Evolutionary conservation across 2,329 filamentous ascomycete genomes (phyloP), one percentile per base, ranked within the genome.

Genomic region (Didymella lethalis): DNA sequence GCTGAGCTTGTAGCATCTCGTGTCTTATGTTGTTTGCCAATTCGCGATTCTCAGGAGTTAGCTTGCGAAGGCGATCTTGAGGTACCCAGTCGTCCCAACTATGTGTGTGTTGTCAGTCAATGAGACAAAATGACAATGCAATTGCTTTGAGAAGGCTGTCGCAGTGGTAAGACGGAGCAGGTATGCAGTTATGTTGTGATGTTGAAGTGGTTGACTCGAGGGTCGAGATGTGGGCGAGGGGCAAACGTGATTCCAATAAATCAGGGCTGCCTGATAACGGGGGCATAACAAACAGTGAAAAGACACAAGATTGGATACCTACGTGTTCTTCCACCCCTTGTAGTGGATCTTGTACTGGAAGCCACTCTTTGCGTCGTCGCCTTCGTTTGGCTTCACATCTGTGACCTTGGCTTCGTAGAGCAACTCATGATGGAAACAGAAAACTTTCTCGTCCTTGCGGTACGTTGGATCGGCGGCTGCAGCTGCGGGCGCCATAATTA

Each of bases 271-370:
- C 46, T 41, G 26, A 59, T 14, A 20, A 23, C 11, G 25, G 20
- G 7, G 12, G n/a, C 18, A 20, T 20, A 16, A 41, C 56, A 59
- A 50, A 51, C 57, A 47, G 10, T 45, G n/a, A 40, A 52, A 16
- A 12, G 5, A 11, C 32, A 23, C 31, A 32, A 45, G 28, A 34
- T 45, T 2, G 49, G 46, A 58, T 59, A 88, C 88, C 80, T 81
- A 91, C 85, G 93, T 97, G 78, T 94, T 93, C 84, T 99, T 99
- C 95, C 95, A 99, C 73, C 95, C 95, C 80, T 98, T 98, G 83
- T 99, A 99, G 80, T 99, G 95, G 54, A 99, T 91, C 74, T 91
- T 91, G 81, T 96, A 99, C 76, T 92, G 88, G 74, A 88, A 93
- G 32, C 90, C 87, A 61, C 89, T 89, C 76, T 88, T 88, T 78